Evolutionary conservation across 2,329 filamentous ascomycete genomes (phyloP), one percentile per base, ranked within the genome.

Genomic region (Pseudogymnoascus sp.): DNA sequence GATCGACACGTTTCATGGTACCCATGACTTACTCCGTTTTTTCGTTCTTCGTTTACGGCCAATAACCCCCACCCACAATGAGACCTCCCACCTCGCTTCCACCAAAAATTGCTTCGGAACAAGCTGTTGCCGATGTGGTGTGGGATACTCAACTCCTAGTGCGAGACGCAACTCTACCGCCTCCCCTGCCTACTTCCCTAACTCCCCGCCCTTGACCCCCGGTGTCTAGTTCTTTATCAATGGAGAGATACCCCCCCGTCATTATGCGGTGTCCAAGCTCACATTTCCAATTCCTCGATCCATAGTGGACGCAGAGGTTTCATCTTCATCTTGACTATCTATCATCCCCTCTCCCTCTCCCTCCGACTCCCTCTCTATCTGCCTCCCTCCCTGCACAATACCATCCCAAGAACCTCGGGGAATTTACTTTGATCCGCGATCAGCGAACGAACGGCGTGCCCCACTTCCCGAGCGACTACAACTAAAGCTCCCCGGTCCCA

Each of bases 401-500:
- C 5, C 28, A 11, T 31, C 51, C 16, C 2, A 57, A 34, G 25
- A 11, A 34, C 10, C 51, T 57, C n/a, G 51, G 51, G 10, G 51
- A 57, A 19, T 57, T 57, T 34, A 57, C 51, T 57, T 57, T 21
- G 28, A 57, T 57, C 51, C 28, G 4, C 51, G 28, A 10, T 57
- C 51, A 57, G 1, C 5, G 51, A 57, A 4, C 16, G 28, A 57
- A 57, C 51, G 51, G 28, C 51, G 25, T 13, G 51, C 51, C 51
- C 51, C 51, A 57, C 51, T 57, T 57, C 51, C 51, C 51, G 51
- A 34, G 51, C 25, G 51, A 34, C 51, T 57, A 34, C 51, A 57
- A 13, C 16, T 57, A 21, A 34, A 57, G 51, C 51, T 57, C 28
- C 28, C 28, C 3, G 16, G 51, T 57, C 51, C 51, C n/a, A 11